phyloP scores from a whole-genome alignment of 2,329 filamentous ascomycete species.

The Raffaelea albimanens region DNA sequence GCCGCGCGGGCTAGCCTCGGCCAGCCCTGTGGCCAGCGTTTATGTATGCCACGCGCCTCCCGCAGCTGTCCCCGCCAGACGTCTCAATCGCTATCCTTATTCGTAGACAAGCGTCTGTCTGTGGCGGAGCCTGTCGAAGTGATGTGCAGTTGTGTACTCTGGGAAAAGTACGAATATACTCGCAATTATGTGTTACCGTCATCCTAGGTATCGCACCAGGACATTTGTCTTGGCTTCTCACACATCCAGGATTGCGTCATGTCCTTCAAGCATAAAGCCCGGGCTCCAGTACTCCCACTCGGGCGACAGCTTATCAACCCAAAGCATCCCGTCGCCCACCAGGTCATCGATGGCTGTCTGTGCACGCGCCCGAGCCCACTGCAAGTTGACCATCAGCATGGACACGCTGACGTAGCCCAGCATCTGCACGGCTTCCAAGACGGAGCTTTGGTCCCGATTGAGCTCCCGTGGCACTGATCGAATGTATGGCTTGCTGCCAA shows the following conservation, averaged over 20 bases:
- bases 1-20: too few species aligned
- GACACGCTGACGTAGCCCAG: conserved; percentile 83
- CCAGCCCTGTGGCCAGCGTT: too few species aligned
- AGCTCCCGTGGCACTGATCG: conserved; percentile 90
- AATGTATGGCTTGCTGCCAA: conserved; percentile 80
- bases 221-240: too few species aligned
- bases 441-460: conserved; percentile 86
- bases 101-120: too few species aligned
- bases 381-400: conserved; percentile 79
- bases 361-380: conserved; percentile 77
- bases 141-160: too few species aligned
- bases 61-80: too few species aligned
- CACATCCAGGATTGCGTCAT: conserved; percentile 17
- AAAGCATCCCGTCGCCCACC: conserved; percentile 79
- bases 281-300: conserved; percentile 96
- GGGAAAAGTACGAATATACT: too few species aligned
- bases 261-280: conserved; percentile 52
- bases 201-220: too few species aligned
- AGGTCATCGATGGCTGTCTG: conserved; percentile 86
- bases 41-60: too few species aligned
- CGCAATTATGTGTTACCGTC: too few species aligned
- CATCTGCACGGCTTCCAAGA: conserved; percentile 83
- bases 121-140: too few species aligned
- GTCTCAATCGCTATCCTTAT: too few species aligned
- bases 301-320: conserved; percentile 76